Evolutionary conservation across 306 rosid genomes (phyloP), one percentile per base, ranked within the genome.

Genomic region (Quercus alba): DNA sequence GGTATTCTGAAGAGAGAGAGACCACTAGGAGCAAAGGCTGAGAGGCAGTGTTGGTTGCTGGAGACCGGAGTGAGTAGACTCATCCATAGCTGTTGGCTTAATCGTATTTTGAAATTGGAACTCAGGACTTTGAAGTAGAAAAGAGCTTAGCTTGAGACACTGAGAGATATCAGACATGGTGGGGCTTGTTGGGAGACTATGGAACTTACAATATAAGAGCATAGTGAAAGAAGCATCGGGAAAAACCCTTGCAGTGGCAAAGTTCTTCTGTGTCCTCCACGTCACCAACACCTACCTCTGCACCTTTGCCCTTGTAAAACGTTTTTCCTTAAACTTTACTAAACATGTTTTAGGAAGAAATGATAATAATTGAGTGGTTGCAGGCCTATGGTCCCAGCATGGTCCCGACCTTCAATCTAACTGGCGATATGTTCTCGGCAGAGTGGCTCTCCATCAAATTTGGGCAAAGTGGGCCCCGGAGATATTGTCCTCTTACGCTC

Each of bases 371-470:
- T 28, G 44, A 4, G 15, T 77, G 83, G 52, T 12, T 81, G 86
- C 86, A 94, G 98, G 41, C 82, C 70, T 13, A 5, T 58, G 98
- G 98, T 77, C 90, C 98, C 64, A 92, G 98, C 85, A 92, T 94
- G 98, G 85, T 90, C 86, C 98, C 97, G 21, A 31, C 88, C 59
- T 52, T 92, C 0, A 86, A 81, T 69, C 74, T 81, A 46, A 81
- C 57, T 2, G 63, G 77, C 4, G 71, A 33, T 30, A 0, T 85
- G 70, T 44, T 80, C 28, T 59, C 90, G 44, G 77, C 83, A 0
- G 97, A 94, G 51, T 88, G 78, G 57, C 55, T 85, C 81, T 90
- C 94, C 55, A 52, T 87, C 28, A 86, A 89, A 21, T 87, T 56
- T 23, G 93, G 93, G 87, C 31, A 82, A 81, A 81, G 80, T 88